A percentile compares a stretch with the other conserved stretches of the same genome.
phyloP scores from a whole-genome alignment of 1,284 basidiomycete genomes.

The Ustilago lituana region DNA sequence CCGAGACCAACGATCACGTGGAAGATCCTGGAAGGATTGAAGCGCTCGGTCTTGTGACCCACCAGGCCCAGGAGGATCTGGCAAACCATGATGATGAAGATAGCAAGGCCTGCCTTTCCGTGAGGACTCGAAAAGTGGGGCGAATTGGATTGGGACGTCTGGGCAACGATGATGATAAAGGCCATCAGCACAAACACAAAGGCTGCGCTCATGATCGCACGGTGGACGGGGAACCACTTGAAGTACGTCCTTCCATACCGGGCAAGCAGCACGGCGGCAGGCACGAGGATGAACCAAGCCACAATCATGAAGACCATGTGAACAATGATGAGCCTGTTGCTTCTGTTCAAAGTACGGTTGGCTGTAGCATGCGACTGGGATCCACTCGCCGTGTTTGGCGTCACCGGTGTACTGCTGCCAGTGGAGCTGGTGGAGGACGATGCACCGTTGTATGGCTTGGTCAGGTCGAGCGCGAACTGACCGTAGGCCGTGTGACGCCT shows the following conservation, averaged over 20 bases:
- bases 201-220: slow-evolving; percentile 70
- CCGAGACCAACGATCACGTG: slow-evolving; percentile 50
- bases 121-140: slow-evolving; percentile 32
- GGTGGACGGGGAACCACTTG: slow-evolving; percentile 74
- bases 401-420: slow-evolving; percentile 6
- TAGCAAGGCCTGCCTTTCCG: slow-evolving; percentile 73
- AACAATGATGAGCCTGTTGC: slow-evolving; percentile 44
- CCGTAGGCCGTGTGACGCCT: slow-evolving; percentile 42
- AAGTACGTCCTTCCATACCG: slow-evolving; percentile 73
- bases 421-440: slow-evolving; percentile 11
- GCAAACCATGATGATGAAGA: slow-evolving; percentile 74
- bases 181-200: slow-evolving; percentile 72
- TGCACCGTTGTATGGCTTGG: slow-evolving; percentile 55
- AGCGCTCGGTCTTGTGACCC: slow-evolving; percentile 70
- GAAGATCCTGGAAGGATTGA: slow-evolving; percentile 37
- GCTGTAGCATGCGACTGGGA: no score
- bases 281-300: slow-evolving; percentile 74
- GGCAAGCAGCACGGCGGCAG: slow-evolving; percentile 73
- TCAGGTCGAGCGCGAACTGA: slow-evolving; percentile 48
- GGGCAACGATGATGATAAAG: slow-evolving; percentile 72
- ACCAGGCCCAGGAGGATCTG: slow-evolving; percentile 74
- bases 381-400: slow-evolving; percentile 7
- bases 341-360: no score
- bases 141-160: slow-evolving; percentile 12
- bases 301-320: slow-evolving; percentile 65